phyloP scores from a whole-genome alignment of 2,329 filamentous ascomycete species.

The Cylindrodendrum hubeiense region DNA sequence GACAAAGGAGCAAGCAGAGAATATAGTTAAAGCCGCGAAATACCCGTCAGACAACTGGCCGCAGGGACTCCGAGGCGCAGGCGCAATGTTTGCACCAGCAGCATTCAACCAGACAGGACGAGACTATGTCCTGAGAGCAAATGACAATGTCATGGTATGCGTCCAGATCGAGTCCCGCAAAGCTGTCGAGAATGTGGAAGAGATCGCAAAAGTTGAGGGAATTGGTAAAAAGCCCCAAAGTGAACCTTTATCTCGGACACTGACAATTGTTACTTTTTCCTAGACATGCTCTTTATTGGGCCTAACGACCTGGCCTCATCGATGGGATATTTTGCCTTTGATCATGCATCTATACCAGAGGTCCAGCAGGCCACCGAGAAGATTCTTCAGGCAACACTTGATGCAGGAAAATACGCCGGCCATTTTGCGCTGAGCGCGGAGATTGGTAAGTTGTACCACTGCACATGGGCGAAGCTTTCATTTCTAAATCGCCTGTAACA shows the following conservation, averaged over 20 bases:
- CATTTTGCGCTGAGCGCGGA: constrained; percentile 50
- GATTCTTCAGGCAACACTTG: constrained; percentile 44
- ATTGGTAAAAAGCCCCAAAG: no score
- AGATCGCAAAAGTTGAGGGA: constrained; percentile 48
- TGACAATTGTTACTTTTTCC: neutral
- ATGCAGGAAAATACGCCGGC: constrained; percentile 50
- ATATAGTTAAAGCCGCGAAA: constrained; percentile 42
- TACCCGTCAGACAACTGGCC: constrained; percentile 41
- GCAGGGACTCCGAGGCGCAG: constrained; percentile 43
- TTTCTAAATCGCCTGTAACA: no score
- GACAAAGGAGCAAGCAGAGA: constrained; percentile 43
- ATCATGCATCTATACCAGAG: constrained; percentile 46
- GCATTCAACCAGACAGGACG: constrained; percentile 44
- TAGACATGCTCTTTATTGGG: constrained; percentile 30
- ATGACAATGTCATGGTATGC: constrained; percentile 39
- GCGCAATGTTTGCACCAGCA: constrained; percentile 46
- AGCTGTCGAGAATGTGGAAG: constrained; percentile 54
- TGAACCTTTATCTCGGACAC: no score
- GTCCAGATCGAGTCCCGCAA: constrained; percentile 37
- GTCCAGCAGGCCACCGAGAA: constrained; percentile 45
- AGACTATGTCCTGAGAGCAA: constrained; percentile 42
- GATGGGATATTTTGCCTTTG: constrained; percentile 48
- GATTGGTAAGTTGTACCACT: neutral
- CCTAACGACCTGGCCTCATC: constrained; percentile 29
- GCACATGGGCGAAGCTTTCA: no score